Percentiles rank a stretch among this genome's conserved stretches.
phyloP scores from a whole-genome alignment of 129 eudicot species.

The Oenanthe sinensis region DNA sequence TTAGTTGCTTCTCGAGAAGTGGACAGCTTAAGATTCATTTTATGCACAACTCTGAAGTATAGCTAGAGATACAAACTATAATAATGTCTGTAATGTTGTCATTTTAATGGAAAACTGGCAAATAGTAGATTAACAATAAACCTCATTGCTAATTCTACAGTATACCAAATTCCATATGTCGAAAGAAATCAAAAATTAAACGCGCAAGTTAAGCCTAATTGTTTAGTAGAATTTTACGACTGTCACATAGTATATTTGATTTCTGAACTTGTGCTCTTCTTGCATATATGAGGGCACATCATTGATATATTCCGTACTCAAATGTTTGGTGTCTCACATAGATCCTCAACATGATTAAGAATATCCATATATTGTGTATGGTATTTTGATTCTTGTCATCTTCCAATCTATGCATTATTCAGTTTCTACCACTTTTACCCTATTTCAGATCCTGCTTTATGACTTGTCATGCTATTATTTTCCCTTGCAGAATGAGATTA shows the following conservation, averaged over 20 bases:
- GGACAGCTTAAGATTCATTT: neutral
- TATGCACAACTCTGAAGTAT: neutral
- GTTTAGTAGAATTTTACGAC: neutral
- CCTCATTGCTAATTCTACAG: neutral
- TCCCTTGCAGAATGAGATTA: conserved; percentile 56
- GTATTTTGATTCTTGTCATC: neutral
- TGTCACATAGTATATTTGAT: neutral
- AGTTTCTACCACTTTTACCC: neutral
- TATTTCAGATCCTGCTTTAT: neutral
- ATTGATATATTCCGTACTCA: neutral
- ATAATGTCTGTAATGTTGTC: neutral
- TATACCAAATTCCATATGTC: neutral
- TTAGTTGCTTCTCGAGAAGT: neutral
- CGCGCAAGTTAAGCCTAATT: neutral
- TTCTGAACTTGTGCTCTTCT: neutral
- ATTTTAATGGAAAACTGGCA: neutral
- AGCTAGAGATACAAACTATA: neutral
- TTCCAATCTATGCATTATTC: conserved; percentile 11
- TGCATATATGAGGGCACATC: neutral
- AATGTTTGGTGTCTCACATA: neutral
- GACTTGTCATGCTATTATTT: conserved; percentile 5
- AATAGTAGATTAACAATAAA: neutral
- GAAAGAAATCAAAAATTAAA: neutral
- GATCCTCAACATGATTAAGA: neutral
- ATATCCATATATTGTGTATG: neutral